Conservation (phyloP, 352 stramenopile genomes). For the Phytophthora sp. region DNA sequence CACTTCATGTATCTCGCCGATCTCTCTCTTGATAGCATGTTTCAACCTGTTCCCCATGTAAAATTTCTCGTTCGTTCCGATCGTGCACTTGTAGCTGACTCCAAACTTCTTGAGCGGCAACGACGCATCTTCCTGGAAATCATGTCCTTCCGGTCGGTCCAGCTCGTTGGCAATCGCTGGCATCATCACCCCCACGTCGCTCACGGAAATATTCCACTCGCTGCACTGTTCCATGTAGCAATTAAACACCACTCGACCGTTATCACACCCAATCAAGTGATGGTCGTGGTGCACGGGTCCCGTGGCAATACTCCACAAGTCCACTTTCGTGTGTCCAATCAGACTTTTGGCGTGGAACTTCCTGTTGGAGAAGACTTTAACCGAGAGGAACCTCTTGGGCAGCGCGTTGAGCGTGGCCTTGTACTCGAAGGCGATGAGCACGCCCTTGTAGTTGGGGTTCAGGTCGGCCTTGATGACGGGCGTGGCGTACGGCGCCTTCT, state of each 20-base stretch:
- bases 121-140: slow-evolving; percentile 91
- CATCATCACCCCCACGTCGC: slow-evolving; percentile 90
- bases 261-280: slow-evolving; percentile 85
- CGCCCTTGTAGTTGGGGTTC: slow-evolving; percentile 89
- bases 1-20: slow-evolving; percentile 85
- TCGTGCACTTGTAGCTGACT: slow-evolving; percentile 91
- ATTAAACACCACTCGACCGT: slow-evolving; percentile 90
- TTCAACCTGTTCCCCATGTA: slow-evolving; percentile 89
- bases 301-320: slow-evolving; percentile 84
- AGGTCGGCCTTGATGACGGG: slow-evolving; percentile 87
- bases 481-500: slow-evolving; percentile 75
- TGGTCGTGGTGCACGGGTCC: slow-evolving; percentile 90
- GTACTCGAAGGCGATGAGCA: slow-evolving; percentile 90
- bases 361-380: slow-evolving; percentile 87
- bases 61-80: slow-evolving; percentile 87
- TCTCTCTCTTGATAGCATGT: slow-evolving; percentile 73
- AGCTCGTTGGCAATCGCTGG: slow-evolving; percentile 87
- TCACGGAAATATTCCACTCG: slow-evolving; percentile 91
- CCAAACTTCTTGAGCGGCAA: slow-evolving; percentile 89
- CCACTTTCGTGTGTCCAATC: slow-evolving; percentile 78
- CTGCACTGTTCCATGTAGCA: slow-evolving; percentile 93
- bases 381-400: slow-evolving; percentile 59
- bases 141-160: slow-evolving; percentile 87
- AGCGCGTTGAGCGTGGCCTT: slow-evolving; percentile 65
- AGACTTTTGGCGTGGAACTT: slow-evolving; percentile 81